Evolutionary conservation across 495 filamentous ascomycete species (phyloP), one percentile per base, ranked within the genome.

Genomic region (Astrocystis sublimbata): DNA sequence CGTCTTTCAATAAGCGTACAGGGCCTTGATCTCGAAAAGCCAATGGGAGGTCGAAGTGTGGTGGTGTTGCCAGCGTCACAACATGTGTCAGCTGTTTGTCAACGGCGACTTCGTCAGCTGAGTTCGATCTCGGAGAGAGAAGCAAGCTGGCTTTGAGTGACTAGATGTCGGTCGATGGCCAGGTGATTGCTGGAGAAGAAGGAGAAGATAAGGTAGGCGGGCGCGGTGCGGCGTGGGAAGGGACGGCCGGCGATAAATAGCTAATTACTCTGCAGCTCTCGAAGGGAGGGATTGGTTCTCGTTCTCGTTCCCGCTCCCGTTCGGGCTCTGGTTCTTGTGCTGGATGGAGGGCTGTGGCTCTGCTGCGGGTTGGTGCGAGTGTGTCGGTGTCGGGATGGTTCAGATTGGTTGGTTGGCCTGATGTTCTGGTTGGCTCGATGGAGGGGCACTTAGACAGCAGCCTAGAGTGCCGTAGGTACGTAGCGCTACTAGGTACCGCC

Each of bases 31-130:
- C 7, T 23, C 28, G 24, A 21, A 41, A 62, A 49, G 30, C 60
- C 60, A 62, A 62, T 62, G 51, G 31, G 51, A 38, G 28, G 4
- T 15, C 47, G 13, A 53, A 42, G 49, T 33, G 23, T 38, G 24
- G 40, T 36, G 49, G 42, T 38, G 30, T 36, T 9, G 31, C 23
- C 60, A 33, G 42, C 56, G 30, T 62, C 60, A 62, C 60, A 33
- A 17, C 60, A 62, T 62, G 51, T 24, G 51, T 62, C 51, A 49
- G 30, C 41, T 62, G 41, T 51, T 55, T 46, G 41, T 61, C 50
- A 54, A 55, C 50, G 40, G 50, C 47, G 56, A 40, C 30, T 40
- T 40, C 46, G 43, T 61, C 31, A n/a, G 49, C 46, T 56, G 17
- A 52, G 19, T 13, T 17, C 41, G 35, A 19, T 51, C 58, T 35